Conservation (phyloP, 1,284 basidiomycete genomes). For the Cutaneotrichosporon cyanovorans region DNA sequence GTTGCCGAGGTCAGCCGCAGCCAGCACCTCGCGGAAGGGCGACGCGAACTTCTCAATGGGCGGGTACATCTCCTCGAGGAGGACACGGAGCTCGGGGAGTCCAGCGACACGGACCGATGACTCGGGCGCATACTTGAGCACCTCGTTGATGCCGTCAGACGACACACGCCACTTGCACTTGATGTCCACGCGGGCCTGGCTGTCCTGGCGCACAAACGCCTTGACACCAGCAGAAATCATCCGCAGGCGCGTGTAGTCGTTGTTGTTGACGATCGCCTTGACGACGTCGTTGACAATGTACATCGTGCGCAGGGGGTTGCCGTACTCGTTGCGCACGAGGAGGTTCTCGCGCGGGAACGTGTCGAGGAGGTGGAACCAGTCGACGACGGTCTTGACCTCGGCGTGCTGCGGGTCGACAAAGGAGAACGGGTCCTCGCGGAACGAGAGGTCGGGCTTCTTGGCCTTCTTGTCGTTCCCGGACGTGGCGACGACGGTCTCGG, state of each 20-base stretch:
- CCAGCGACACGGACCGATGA: constrained; percentile 58
- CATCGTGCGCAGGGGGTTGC: constrained; percentile 68
- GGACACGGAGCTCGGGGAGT: constrained; percentile 55
- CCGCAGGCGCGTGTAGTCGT: constrained; percentile 77
- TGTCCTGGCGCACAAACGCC: constrained; percentile 54
- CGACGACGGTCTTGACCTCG: constrained; percentile 57
- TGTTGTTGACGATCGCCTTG: constrained; percentile 67
- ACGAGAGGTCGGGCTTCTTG: constrained; percentile 50
- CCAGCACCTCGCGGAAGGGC: constrained; percentile 48
- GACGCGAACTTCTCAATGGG: constrained; percentile 58
- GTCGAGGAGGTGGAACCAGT: constrained; percentile 65
- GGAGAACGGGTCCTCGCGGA: constrained; percentile 86
- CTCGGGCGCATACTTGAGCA: constrained; percentile 69
- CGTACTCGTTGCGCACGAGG: constrained; percentile 83
- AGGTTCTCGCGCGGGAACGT: constrained; percentile 55
- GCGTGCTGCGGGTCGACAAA: constrained; percentile 66
- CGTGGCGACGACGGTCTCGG: constrained; percentile 8
- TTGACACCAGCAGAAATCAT: constrained; percentile 89
- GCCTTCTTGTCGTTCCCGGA: constrained; percentile 34
- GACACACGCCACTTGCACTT: constrained; percentile 59
- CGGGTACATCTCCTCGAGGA: constrained; percentile 73
- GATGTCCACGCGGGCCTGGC: constrained; percentile 44
- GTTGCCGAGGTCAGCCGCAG: constrained; percentile 52
- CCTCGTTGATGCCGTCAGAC: constrained; percentile 72
- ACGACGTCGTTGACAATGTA: constrained; percentile 85